Evolutionary conservation across 176 grass and related monocot species (phyloP).

Genomic region (Lolium multiflorum): DNA sequence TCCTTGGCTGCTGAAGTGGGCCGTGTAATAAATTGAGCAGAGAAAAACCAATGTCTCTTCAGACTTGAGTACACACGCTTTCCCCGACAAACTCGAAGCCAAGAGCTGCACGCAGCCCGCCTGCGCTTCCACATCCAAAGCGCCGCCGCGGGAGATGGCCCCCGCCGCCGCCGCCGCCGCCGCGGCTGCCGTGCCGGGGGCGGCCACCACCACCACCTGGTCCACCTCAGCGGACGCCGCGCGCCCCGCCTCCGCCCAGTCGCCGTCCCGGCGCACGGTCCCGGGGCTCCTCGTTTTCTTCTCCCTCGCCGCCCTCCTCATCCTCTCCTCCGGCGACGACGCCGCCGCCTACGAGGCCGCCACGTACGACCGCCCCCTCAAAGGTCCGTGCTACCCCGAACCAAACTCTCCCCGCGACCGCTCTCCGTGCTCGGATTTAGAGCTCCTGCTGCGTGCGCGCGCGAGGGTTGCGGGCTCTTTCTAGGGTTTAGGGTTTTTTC

Average conservation of each 20-base stretch:
- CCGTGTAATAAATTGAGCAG: not conserved
- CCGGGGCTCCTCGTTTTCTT: slow-evolving; percentile 55
- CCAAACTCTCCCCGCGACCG: not conserved
- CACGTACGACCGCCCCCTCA: slow-evolving; percentile 21
- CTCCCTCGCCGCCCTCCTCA: slow-evolving; percentile 52
- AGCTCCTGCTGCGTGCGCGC: not conserved
- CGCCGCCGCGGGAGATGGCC: slow-evolving; percentile 46
- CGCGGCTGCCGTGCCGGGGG: slow-evolving; percentile 26
- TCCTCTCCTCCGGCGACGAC: slow-evolving; percentile 54
- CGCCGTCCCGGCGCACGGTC: slow-evolving; percentile 28
- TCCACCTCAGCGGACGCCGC: not conserved
- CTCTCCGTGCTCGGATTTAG: slow-evolving; percentile 9
- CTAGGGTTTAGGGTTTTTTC: slow-evolving; percentile 51
- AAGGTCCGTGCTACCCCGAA: not conserved
- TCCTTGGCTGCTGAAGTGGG: slow-evolving; percentile 10
- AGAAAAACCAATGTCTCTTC: not conserved
- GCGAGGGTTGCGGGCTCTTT: not conserved
- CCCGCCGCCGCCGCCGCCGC: slow-evolving; percentile 2
- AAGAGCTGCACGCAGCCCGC: not conserved
- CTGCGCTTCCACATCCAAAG: not conserved
- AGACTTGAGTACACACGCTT: slow-evolving; percentile 22
- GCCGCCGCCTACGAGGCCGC: slow-evolving; percentile 8
- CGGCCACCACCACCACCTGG: slow-evolving; percentile 21
- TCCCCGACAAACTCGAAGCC: slow-evolving; percentile 5
- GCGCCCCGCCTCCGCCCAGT: not conserved